Conservation (phyloP, 164 flowering plant genomes). For the Kingdonia uniflora region DNA sequence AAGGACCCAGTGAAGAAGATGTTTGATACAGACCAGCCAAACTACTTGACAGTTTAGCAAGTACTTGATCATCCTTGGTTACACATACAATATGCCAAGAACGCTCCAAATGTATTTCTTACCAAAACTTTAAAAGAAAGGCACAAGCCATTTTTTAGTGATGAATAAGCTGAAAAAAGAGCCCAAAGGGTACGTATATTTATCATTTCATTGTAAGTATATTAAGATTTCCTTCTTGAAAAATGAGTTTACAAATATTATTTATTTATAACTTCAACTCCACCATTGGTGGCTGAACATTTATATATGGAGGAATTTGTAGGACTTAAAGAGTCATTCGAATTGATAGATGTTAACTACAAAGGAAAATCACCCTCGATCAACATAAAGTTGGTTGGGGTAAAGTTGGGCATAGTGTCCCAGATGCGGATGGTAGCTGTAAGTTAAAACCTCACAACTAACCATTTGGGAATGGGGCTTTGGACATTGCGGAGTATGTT, state of each 20-base stretch:
- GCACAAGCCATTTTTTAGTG: slow-evolving; percentile 79
- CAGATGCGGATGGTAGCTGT: slow-evolving; percentile 89
- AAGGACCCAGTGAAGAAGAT: slow-evolving; percentile 83
- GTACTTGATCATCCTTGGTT: slow-evolving; percentile 94
- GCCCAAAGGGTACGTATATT: slow-evolving; percentile 61
- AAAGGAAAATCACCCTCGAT: slow-evolving; percentile 58
- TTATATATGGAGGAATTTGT: slow-evolving; percentile 86
- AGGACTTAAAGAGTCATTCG: slow-evolving; percentile 73
- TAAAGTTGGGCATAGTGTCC: slow-evolving; percentile 64
- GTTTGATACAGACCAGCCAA: slow-evolving; percentile 82
- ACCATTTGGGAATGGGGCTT: slow-evolving; percentile 40
- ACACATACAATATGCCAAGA: slow-evolving; percentile 82
- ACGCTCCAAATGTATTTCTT: slow-evolving; percentile 77
- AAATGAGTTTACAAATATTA: too few relatives aligned
- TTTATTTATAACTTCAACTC: slow-evolving; percentile 7
- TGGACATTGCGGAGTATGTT: slow-evolving; percentile 74
- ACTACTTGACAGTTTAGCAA: slow-evolving; percentile 66
- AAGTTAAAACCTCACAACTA: slow-evolving; percentile 14
- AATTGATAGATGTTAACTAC: slow-evolving; percentile 61
- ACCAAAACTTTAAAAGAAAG: slow-evolving; percentile 87
- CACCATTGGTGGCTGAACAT: slow-evolving; percentile 83
- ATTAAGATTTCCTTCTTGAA: too few relatives aligned
- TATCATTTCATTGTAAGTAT: neutral
- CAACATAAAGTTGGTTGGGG: slow-evolving; percentile 55
- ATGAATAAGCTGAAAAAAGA: slow-evolving; percentile 94